Conservation (phyloP, 371 early-diverging fungal species). For the Haplosporangium sp. region DNA sequence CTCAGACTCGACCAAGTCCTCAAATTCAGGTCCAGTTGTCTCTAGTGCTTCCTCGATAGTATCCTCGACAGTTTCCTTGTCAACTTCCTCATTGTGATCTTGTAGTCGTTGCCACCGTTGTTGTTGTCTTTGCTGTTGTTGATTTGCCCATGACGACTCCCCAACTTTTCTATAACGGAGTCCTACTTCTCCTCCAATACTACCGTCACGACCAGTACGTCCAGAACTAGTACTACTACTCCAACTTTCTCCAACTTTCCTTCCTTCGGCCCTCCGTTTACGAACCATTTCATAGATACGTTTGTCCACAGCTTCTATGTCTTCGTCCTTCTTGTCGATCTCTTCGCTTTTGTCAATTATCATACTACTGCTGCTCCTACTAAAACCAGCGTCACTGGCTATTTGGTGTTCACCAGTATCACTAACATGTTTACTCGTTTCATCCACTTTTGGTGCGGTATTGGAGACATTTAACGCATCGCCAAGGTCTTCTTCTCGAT, state of each 20-base stretch:
- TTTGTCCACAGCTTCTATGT: not conserved
- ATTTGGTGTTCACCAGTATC: not conserved
- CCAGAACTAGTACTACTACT: conserved; percentile 11
- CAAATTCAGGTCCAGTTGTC: not conserved
- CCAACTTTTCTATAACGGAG: conserved; percentile 6
- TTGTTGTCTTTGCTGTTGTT: not conserved
- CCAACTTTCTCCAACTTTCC: not conserved
- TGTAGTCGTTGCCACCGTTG: too few relatives aligned
- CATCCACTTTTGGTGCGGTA: not conserved
- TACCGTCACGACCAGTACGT: conserved; percentile 7
- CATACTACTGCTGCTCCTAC: not conserved
- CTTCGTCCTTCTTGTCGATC: not conserved
- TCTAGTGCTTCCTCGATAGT: not conserved
- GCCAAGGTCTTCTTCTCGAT: conserved; percentile 8
- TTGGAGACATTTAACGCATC: not conserved
- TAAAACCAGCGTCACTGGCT: not conserved
- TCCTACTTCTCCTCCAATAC: not conserved
- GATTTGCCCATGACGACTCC: conserved; percentile 2
- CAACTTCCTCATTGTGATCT: not conserved
- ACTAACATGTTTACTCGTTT: too few relatives aligned
- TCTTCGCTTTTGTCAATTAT: not conserved
- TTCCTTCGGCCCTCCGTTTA: not conserved
- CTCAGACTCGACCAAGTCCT: not conserved
- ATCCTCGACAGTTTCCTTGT: too few relatives aligned
- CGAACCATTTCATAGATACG: conserved; percentile 4